Percentiles rank a stretch among this genome's conserved stretches.
Evolutionary conservation across 768 basidiomycete genomes (phyloP).

Genomic region (Kwoniella bestiolae): DNA sequence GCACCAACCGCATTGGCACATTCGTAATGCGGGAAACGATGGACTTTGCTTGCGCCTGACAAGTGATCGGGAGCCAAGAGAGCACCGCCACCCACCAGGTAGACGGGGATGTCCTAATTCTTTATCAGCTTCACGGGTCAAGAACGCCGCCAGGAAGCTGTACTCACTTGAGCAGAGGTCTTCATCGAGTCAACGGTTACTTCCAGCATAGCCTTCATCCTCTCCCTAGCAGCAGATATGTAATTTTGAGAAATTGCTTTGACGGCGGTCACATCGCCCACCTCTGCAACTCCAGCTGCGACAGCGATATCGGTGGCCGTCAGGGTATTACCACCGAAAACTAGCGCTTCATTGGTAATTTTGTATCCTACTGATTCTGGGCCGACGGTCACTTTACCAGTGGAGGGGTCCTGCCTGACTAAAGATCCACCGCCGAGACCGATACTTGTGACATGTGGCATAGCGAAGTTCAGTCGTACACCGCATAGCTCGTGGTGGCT

Average conservation of each 20-base stretch:
- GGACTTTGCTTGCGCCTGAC: conserved; percentile 64
- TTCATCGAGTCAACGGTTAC: conserved; percentile 67
- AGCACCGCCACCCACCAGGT: conserved; percentile 71
- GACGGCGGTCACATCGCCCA: conserved; percentile 53
- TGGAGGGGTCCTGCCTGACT: conserved; percentile 57
- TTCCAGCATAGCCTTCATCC: conserved; percentile 62
- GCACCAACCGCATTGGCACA: conserved; percentile 59
- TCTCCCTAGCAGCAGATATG: conserved; percentile 58
- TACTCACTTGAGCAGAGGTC: conserved; percentile 65
- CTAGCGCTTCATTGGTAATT: conserved; percentile 60
- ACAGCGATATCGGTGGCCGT: conserved; percentile 70
- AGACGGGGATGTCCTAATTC: conserved; percentile 64
- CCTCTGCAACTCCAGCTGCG: conserved; percentile 50
- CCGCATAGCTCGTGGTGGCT: conserved; percentile 68
- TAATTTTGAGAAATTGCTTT: conserved; percentile 40
- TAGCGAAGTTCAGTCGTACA: conserved; percentile 62
- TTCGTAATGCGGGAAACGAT: conserved; percentile 62
- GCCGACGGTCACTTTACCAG: conserved; percentile 64
- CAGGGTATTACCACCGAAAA: conserved; percentile 65
- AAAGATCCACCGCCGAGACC: conserved; percentile 70
- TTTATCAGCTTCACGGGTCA: no score
- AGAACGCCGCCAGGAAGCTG: no score
- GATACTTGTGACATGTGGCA: conserved; percentile 60
- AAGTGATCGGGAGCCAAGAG: conserved; percentile 65
- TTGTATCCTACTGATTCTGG: conserved; percentile 70